Percentiles rank a stretch among this genome's conserved stretches.
Conservation (phyloP, 306 rosid genomes). For the Pyrus bretschneideri region DNA sequence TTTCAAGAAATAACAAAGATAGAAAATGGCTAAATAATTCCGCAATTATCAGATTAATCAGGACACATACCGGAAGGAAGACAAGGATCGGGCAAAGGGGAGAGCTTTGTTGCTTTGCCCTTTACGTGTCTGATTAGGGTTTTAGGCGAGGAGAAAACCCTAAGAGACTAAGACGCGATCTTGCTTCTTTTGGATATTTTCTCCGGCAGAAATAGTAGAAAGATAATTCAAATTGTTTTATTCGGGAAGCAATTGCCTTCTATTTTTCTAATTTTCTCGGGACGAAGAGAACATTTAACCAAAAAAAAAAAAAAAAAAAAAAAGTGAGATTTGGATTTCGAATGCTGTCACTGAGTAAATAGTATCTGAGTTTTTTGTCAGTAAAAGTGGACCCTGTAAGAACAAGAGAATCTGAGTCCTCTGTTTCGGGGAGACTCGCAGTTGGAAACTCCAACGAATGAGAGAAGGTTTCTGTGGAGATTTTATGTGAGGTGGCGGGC, state of each 20-base stretch:
- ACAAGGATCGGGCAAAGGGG: background rate
- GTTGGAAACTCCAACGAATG: background rate
- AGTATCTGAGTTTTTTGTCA: background rate
- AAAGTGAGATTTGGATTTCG: slow-evolving; percentile 23
- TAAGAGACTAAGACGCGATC: slow-evolving; percentile 9
- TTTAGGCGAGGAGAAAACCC: slow-evolving; percentile 14
- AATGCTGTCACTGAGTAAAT: slow-evolving; percentile 14
- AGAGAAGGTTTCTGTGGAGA: too few relatives aligned
- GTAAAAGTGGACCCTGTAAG: background rate
- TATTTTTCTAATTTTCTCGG: background rate
- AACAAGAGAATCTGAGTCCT: background rate
- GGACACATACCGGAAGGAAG: slow-evolving; percentile 9
- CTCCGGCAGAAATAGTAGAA: background rate
- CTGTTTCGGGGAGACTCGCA: background rate
- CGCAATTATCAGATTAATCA: background rate
- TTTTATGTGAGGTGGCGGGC: background rate
- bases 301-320: too few relatives aligned
- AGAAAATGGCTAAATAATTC: background rate
- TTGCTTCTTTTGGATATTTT: background rate
- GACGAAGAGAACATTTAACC: background rate
- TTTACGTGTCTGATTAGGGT: background rate
- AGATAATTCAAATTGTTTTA: background rate
- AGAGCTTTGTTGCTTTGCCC: too few relatives aligned
- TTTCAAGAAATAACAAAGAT: background rate
- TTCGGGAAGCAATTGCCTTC: background rate